These are phyloP conservation scores for Akebia trifoliata DNA, from an alignment of 164 flowering plant species.

Conservation along the genomic window DNA sequence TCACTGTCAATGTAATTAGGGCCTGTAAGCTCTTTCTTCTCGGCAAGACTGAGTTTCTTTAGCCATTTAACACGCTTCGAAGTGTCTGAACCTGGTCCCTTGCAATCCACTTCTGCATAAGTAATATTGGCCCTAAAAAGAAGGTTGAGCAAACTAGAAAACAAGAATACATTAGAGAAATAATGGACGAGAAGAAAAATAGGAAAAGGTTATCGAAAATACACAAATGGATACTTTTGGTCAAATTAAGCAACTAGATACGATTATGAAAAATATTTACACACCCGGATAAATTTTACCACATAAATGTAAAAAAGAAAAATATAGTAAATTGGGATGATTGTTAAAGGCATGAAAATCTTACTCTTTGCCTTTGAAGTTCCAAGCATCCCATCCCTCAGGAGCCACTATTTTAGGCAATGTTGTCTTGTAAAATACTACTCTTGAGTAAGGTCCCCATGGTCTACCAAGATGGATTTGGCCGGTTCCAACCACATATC, in stretches of 20 bases:
- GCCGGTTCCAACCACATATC: slow-evolving; percentile 21
- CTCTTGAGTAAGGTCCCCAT: slow-evolving; percentile 28
- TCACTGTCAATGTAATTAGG: slow-evolving; percentile 15
- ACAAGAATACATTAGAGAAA: too few relatives aligned
- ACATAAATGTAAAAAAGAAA: too few relatives aligned
- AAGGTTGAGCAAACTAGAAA: too few relatives aligned
- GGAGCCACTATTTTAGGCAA: slow-evolving; percentile 20
- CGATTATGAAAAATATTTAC: too few relatives aligned
- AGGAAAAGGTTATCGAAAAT: too few relatives aligned
- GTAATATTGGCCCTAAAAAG: slow-evolving; percentile 12
- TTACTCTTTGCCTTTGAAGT: slow-evolving; percentile 1
- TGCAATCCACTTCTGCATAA: slow-evolving; percentile 22
- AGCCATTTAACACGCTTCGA: slow-evolving; percentile 25
- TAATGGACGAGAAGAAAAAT: too few relatives aligned
- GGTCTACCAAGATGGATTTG: slow-evolving; percentile 29
- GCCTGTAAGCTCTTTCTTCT: neutral
- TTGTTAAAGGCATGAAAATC: neutral
- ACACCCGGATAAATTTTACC: too few relatives aligned
- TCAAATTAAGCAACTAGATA: too few relatives aligned
- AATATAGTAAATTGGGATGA: neutral
- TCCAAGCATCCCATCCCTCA: slow-evolving; percentile 29
- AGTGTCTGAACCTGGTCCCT: slow-evolving; percentile 20
- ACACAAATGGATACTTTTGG: too few relatives aligned
- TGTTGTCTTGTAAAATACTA: slow-evolving; percentile 19
- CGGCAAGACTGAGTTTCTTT: neutral